A percentile compares a stretch with the other conserved stretches of the same genome.
phyloP scores from a whole-genome alignment of 2,329 filamentous ascomycete genomes.

The Aschersonia sp. region DNA sequence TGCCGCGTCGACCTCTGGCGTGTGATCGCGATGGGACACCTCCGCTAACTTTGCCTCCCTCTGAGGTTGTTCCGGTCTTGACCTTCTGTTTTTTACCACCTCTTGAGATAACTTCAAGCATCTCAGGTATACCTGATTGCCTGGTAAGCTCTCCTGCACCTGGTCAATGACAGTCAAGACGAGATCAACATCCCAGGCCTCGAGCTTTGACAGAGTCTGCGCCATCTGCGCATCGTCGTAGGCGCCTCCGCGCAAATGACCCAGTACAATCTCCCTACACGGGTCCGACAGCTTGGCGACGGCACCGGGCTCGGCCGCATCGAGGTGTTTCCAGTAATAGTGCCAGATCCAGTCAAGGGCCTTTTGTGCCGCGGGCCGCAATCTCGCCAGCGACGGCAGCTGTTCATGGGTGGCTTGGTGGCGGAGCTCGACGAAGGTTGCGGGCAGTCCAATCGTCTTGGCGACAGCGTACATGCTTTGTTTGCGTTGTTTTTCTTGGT shows the following conservation, averaged over 20 bases:
- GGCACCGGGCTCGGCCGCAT: conserved; percentile 10
- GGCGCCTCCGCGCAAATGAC: conserved; percentile 21
- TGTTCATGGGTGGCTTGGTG: conserved; percentile 88
- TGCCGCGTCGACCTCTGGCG: conserved; percentile 2
- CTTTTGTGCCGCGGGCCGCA: conserved; percentile 54
- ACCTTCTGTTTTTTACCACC: conserved; percentile 17
- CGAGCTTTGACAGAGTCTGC: conserved; percentile 15
- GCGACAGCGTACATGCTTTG: conserved; percentile 62
- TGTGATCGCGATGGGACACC: background rate
- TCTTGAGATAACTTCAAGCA: conserved; percentile 28
- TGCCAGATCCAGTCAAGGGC: conserved; percentile 78
- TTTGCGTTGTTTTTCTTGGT: conserved; percentile 52
- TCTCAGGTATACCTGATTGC: conserved; percentile 27
- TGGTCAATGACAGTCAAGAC: conserved; percentile 23
- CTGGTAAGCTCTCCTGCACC: conserved; percentile 23
- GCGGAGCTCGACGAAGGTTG: conserved; percentile 74
- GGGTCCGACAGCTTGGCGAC: conserved; percentile 6
- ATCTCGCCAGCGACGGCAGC: conserved; percentile 58
- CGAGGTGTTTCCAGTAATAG: conserved; percentile 61
- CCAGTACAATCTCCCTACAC: conserved; percentile 21
- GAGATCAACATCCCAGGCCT: conserved; percentile 19
- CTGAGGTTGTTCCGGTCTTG: background rate
- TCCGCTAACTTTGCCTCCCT: background rate
- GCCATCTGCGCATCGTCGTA: conserved; percentile 13
- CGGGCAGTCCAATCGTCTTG: conserved; percentile 52